Percentiles rank a stretch among this genome's conserved stretches.
These are phyloP conservation scores for Arthrobotrys conoides DNA, from an alignment of 2,329 filamentous ascomycete genomes.

Conservation along the genomic window DNA sequence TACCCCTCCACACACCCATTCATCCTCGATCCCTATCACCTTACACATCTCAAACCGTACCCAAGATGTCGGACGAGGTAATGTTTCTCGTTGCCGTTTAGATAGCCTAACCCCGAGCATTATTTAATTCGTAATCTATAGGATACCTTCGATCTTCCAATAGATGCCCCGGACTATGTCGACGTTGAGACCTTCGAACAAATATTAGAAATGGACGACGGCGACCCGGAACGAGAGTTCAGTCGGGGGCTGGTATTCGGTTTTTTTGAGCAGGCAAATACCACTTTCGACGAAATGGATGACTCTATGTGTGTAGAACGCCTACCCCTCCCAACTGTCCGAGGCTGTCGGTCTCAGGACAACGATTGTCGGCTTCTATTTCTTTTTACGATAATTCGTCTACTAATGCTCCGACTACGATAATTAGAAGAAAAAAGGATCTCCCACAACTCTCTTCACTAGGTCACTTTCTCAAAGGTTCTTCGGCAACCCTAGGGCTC, in stretches of 20 bases:
- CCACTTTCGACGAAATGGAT: constrained; percentile 90
- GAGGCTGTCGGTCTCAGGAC: not conserved
- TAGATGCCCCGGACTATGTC: constrained; percentile 77
- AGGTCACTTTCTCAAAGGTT: constrained; percentile 97
- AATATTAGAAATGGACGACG: constrained; percentile 98
- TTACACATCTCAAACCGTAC: not conserved
- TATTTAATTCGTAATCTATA: not conserved
- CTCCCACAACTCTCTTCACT: constrained; percentile 83
- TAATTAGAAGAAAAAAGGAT: constrained; percentile 73
- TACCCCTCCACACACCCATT: not conserved
- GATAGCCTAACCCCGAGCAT: not conserved
- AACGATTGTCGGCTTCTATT: constrained; percentile 48
- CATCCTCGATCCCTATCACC: not conserved
- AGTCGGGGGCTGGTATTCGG: constrained; percentile 88
- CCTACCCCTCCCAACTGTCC: not conserved
- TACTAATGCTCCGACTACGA: not conserved
- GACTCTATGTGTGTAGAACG: constrained; percentile 78
- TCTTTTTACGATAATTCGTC: constrained; percentile 13
- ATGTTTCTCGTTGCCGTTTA: not conserved
- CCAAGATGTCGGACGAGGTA: constrained; percentile 57
- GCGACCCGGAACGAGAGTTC: constrained; percentile 86
- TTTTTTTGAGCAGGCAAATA: constrained; percentile 91
- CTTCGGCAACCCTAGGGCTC: constrained; percentile 91
- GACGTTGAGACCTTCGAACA: constrained; percentile 88
- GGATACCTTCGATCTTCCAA: constrained; percentile 15